phyloP scores from a whole-genome alignment of 2,329 filamentous ascomycete species.

The Sporothrix curviconia region DNA sequence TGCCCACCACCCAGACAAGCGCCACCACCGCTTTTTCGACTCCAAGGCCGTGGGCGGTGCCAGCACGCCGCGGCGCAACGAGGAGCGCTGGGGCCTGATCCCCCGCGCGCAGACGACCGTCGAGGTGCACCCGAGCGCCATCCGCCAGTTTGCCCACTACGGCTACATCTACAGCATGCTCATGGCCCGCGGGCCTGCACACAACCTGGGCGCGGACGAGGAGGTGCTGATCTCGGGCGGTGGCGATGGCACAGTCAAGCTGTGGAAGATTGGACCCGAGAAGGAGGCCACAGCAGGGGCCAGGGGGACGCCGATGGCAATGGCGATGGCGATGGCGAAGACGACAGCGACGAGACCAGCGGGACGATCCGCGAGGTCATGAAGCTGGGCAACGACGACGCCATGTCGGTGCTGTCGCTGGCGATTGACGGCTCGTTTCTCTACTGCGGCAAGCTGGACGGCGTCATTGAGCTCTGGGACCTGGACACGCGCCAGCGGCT shows the following conservation, averaged over 20 bases:
- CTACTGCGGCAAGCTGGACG: constrained; percentile 81
- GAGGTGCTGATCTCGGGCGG: constrained; percentile 87
- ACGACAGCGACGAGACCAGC: constrained; percentile 44
- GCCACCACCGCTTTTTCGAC: constrained; percentile 88
- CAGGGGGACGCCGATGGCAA: constrained; percentile 32
- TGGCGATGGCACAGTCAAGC: constrained; percentile 86
- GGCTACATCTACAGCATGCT: constrained; percentile 98
- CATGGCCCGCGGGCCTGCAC: constrained; percentile 62
- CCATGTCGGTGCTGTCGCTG: constrained; percentile 65
- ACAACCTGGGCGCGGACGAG: constrained; percentile 62
- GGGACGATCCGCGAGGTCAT: constrained; percentile 65
- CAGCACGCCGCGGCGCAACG: constrained; percentile 65
- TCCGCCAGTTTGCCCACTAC: constrained; percentile 84
- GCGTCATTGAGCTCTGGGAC: constrained; percentile 93
- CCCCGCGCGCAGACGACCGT: constrained; percentile 53
- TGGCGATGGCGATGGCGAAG: constrained; percentile 31
- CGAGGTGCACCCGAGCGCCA: constrained; percentile 74
- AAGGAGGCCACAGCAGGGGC: constrained; percentile 38
- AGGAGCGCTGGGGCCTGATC: constrained; percentile 50
- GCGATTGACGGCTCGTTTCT: constrained; percentile 85
- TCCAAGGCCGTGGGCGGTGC: constrained; percentile 78
- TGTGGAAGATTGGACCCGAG: constrained; percentile 72
- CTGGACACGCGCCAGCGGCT: constrained; percentile 88
- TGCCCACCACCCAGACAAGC: constrained; percentile 64
- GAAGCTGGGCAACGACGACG: constrained; percentile 54